Base-by-base conservation (phyloP, 1,284 basidiomycete genomes). In the Sporisorium exsertum region DNA sequence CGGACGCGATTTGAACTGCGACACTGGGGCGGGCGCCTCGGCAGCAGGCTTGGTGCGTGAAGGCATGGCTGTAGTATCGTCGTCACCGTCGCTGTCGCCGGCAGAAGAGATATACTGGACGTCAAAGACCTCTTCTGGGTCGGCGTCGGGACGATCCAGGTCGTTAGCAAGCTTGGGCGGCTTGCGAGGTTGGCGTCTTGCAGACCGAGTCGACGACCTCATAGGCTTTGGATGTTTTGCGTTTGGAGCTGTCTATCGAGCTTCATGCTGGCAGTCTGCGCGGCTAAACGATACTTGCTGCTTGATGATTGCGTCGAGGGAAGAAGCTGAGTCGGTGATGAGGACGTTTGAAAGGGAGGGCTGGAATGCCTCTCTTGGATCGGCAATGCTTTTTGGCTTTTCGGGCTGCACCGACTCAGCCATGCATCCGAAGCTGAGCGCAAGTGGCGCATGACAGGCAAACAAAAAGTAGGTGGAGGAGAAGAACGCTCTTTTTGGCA, bases 101-200 rank as follows among this genome's bases (percentile, higher is more conserved):
- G n/a, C n/a, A n/a, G 59, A 55, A 32, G 69, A 66, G n/a, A 78
- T 59, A 18, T 58, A 60, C 8, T 76, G 65, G 5, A 78, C 58
- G 40, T 75, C 70, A 20, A 75, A 50, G 35, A 73, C 66, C 59
- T 78, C 69, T 56, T 78, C 77, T 18, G 65, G 62, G 16, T 64
- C 73, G 4, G 64, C 51, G 24, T 63, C 42, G 27, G 72, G 72
- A 9, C 59, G 63, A 29, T 68, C 55, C 55, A 55, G 35, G 37
- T 75, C 64, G 53, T 64, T 50, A 22, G 45, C 35, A 46, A 75
- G 72, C 57, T 53, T 70, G 24, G 56, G 51, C 12, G 63, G 63
- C 46, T 58, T 74, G 26, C 64, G 60, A 61, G 59, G 24, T 54
- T 52, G 51, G 16, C 56, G 63, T 50, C 54, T 40, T 9, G 68